These are phyloP conservation scores for Starmerella riodocensis DNA, from an alignment of 805 yeast genomes.

Conservation along the genomic window DNA sequence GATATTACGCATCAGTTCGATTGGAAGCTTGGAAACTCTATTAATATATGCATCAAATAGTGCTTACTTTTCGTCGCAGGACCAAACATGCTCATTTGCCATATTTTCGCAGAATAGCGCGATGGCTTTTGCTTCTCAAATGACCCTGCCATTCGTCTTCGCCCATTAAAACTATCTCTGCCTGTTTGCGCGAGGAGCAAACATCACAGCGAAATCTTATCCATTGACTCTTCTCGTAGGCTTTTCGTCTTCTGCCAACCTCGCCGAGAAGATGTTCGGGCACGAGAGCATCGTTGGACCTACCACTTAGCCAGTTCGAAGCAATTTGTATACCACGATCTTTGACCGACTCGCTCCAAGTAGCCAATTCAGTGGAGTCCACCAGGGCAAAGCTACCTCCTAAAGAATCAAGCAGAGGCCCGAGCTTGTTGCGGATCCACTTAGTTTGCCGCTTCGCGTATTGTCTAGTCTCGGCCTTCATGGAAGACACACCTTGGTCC, in stretches of 20 bases:
- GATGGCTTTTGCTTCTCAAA: constrained; percentile 54
- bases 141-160: constrained; percentile 59
- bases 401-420: constrained; percentile 43
- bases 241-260: constrained; percentile 23
- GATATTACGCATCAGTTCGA: no score
- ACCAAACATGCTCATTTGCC: no score
- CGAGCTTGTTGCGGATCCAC: constrained; percentile 69
- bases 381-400: constrained; percentile 48
- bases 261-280: constrained; percentile 29
- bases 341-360: constrained; percentile 49
- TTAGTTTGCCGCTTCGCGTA: constrained; percentile 81
- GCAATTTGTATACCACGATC: constrained; percentile 43
- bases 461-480: constrained; percentile 74
- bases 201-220: constrained; percentile 52
- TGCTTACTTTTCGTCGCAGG: no score
- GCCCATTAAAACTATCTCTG: constrained; percentile 55
- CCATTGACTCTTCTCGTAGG: constrained; percentile 36
- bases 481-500: constrained; percentile 26
- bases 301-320: constrained; percentile 25
- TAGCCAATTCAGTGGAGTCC: constrained; percentile 58
- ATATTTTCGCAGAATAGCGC: no score
- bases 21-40: background rate
- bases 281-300: constrained; percentile 10
- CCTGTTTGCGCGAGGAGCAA: constrained; percentile 42
- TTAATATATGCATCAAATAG: background rate